Base-by-base conservation (phyloP, 768 basidiomycete species). In the Auriscalpium orientale region DNA sequence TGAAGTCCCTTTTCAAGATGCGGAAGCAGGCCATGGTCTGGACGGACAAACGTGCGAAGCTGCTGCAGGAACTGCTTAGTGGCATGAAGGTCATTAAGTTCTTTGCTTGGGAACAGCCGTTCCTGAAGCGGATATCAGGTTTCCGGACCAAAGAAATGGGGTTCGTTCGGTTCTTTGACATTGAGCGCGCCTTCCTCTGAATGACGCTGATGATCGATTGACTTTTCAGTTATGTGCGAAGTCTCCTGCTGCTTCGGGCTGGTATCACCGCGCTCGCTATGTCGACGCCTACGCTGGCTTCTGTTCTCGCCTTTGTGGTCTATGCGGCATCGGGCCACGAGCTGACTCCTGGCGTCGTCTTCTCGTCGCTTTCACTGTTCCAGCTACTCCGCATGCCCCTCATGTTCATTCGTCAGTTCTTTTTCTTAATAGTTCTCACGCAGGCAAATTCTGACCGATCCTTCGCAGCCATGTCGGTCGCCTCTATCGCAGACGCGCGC, bases 41-140 rank as follows among this genome's bases (percentile, higher is more conserved):
- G 88, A 97, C 88, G 6, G 95, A 98, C 66, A 89, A 88, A 66
- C 82, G 95, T 10, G 88, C 89, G 13, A 93, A 91, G 65, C 71
- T 94, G 4, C 78, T 97, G 11, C 93, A 95, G 67, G 95, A 98
- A 66, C 76, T 98, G 1, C 71, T 97, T 0, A 84, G 85, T 15
- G 89, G 90, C 1, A 94, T 97, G 82, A 87, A 90, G 60, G 80
- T 95, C 58, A 89, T 97, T 77, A 97, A 97, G 69, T 85, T 87
- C 68, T 95, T 95, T 69, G 84, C 88, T 6, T 94, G 91, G 91
- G 90, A 93, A 64, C 64, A 70, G 1, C 90, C 94, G 0, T 95
- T 91, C 69, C 76, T 95, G 20, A 73, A 81, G 15, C 82, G 86
- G 46, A 79, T 97, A 28, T 77, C 79, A 35, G 79, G 79, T 43